Percentiles rank a stretch among this genome's conserved stretches.
phyloP scores from a whole-genome alignment of 2,329 filamentous ascomycete genomes.

The Aaosphaeria pasadenensis region DNA sequence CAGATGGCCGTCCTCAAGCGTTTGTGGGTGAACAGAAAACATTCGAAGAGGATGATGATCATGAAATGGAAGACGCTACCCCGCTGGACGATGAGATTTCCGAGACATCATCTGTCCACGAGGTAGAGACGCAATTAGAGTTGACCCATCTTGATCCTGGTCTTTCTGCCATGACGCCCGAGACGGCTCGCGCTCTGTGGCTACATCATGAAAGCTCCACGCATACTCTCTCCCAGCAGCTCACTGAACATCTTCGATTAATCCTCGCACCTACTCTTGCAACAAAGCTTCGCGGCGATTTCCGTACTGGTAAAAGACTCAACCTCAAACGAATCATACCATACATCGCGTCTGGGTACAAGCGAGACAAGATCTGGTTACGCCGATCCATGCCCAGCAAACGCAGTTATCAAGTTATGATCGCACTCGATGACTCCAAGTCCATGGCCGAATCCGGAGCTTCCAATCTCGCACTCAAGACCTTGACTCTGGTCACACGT shows the following conservation, averaged over 20 bases:
- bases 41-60: slow-evolving; percentile 28
- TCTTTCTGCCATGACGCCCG: slow-evolving; percentile 39
- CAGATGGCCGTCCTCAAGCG: slow-evolving; percentile 38
- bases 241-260: slow-evolving; percentile 92
- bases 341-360: slow-evolving; percentile 97
- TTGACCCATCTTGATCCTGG: slow-evolving; percentile 63
- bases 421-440: slow-evolving; percentile 93
- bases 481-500: slow-evolving; percentile 84
- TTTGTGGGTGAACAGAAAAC: slow-evolving; percentile 46
- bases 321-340: slow-evolving; percentile 99
- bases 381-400: slow-evolving; percentile 87
- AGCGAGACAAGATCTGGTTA: slow-evolving; percentile 99
- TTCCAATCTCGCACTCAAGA: slow-evolving; percentile 83
- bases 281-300: slow-evolving; percentile 93
- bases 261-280: slow-evolving; percentile 93
- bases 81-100: slow-evolving; percentile 35
- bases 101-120: slow-evolving; percentile 35
- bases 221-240: slow-evolving; percentile 77
- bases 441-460: slow-evolving; percentile 84
- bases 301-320: slow-evolving; percentile 94
- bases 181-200: slow-evolving; percentile 75
- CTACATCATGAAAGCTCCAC: slow-evolving; percentile 79
- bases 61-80: slow-evolving; percentile 36
- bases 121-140: slow-evolving; percentile 60
- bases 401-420: slow-evolving; percentile 92